Evolutionary conservation across 140 eudicot genomes (phyloP), one percentile per base, ranked within the genome.

Genomic region (Stevia rebaudiana): DNA sequence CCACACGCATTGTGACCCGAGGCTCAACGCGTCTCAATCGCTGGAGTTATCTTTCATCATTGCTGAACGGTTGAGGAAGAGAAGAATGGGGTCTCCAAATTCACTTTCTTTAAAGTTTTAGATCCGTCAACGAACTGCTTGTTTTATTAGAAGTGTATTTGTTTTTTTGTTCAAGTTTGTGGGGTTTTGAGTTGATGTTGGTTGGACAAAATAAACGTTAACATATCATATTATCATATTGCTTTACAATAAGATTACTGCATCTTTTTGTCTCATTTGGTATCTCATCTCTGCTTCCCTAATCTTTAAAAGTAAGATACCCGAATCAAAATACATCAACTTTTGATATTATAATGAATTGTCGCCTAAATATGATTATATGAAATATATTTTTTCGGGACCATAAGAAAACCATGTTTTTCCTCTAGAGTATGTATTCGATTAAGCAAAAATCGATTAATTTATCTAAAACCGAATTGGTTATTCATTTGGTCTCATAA

Each of bases 1-100:
- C 77, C 88, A 81, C 78, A 84, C 94, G 21, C 88, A 84, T 49
- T 84, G 94, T 21, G 94, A 84, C 76, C 90, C 90, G 0, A 71
- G 90, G 74, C 78, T 84, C 6, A 81, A 84, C 11, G 92, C 87
- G 69, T 84, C 91, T 21, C 91, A 84, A 30, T 81, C 91, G 0
- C 77, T 84, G 0, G 87, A 84, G 74, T 67, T 84, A 8, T 77
- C 87, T 23, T 84, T 84, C 70, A 84, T 84, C 40, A 77, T 84
- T 7, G 78, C 92, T 0, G 92, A 81, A 67, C 67, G 87, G 28
- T 55, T 84, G 37, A 81, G 92, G 81, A 81, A 72, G 50, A 76
- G 79, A 71, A 81, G 92, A 72, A 79, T 82, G 76, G 72, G 67
- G 6, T 55, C 79, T 10, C 74, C 68, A 46, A 75, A 60, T 13